Evolutionary conservation across 2,329 filamentous ascomycete genomes (phyloP).

Genomic region (Colletotrichum tamarilloi): DNA sequence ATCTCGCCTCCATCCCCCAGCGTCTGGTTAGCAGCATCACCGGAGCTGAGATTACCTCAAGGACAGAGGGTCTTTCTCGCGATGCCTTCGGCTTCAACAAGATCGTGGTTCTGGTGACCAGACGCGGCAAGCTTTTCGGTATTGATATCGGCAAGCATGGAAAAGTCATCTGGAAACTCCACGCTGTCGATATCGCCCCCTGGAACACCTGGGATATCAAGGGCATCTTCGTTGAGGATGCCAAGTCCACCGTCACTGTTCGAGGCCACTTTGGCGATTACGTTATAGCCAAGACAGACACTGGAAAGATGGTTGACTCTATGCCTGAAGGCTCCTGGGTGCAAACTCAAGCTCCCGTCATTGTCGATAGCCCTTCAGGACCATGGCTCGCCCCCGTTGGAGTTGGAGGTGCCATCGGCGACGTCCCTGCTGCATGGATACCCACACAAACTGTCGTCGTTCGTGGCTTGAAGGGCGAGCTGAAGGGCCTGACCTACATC

Average conservation of each 20-base stretch:
- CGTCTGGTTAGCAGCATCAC: conserved; percentile 75
- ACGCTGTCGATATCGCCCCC: conserved; percentile 67
- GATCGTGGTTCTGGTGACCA: conserved; percentile 82
- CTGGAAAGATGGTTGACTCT: conserved; percentile 62
- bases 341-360: conserved; percentile 53
- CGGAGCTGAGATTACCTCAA: conserved; percentile 61
- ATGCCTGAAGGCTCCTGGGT: conserved; percentile 52
- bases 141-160: conserved; percentile 82
- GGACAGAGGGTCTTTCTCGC: conserved; percentile 62
- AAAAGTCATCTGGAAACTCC: conserved; percentile 78
- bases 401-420: conserved; percentile 58
- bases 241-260: conserved; percentile 65
- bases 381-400: conserved; percentile 67
- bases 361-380: conserved; percentile 64
- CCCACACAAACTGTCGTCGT: conserved; percentile 67
- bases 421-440: conserved; percentile 56
- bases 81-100: conserved; percentile 93
- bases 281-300: conserved; percentile 64
- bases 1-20: conserved; percentile 75
- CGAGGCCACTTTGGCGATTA: conserved; percentile 71
- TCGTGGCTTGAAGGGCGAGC: conserved; percentile 57
- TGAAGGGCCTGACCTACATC: conserved; percentile 67
- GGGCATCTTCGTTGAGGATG: conserved; percentile 72
- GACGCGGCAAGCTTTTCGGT: conserved; percentile 81
- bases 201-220: conserved; percentile 73